phyloP scores from a whole-genome alignment of 805 yeast species.

The Millerozyma acaciae region DNA sequence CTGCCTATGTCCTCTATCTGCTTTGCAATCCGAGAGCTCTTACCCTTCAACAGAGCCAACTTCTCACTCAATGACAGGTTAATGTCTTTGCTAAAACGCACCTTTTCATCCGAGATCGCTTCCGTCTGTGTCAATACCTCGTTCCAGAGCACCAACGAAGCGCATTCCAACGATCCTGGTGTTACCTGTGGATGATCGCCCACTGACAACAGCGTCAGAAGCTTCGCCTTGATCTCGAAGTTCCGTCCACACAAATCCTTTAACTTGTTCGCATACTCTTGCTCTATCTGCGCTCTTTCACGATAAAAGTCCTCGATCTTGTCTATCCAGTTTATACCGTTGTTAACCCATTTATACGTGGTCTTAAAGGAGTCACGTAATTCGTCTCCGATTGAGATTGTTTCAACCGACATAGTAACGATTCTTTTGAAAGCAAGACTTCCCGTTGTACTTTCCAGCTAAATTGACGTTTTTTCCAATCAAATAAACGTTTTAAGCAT shows the following conservation, averaged over 20 bases:
- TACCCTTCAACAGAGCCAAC: conserved; percentile 48
- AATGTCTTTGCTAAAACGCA: conserved; percentile 56
- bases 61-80: conserved; percentile 59
- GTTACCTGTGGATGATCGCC: conserved; percentile 90
- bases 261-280: conserved; percentile 72
- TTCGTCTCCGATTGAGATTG: conserved; percentile 59
- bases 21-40: conserved; percentile 51
- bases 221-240: conserved; percentile 70
- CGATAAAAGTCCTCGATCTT: conserved; percentile 82
- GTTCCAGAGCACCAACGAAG: conserved; percentile 85
- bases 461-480: too few species aligned
- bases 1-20: conserved; percentile 58
- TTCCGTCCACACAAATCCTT: conserved; percentile 61
- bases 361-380: conserved; percentile 75
- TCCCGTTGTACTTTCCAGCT: neutral
- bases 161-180: conserved; percentile 91
- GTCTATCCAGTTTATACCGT: conserved; percentile 67
- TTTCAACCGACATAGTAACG: conserved; percentile 17
- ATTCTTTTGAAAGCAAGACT: neutral
- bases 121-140: conserved; percentile 84
- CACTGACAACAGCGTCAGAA: conserved; percentile 66
- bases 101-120: conserved; percentile 64
- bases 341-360: conserved; percentile 74
- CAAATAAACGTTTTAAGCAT: too few species aligned
- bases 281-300: conserved; percentile 78